phyloP scores from a whole-genome alignment of 495 filamentous ascomycete genomes.

The Aspergillus asperescens region DNA sequence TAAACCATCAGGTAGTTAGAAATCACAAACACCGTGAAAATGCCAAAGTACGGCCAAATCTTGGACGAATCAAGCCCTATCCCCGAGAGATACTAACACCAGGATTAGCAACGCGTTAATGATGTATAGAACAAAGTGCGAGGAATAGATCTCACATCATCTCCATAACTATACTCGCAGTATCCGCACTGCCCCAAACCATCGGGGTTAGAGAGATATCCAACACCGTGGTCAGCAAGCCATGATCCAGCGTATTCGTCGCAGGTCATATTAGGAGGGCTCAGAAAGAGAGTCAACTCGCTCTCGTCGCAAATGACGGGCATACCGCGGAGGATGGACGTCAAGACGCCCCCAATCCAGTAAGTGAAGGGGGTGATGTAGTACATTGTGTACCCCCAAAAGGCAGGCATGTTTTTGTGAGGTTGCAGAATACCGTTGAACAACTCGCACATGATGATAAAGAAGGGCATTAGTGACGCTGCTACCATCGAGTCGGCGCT shows the following conservation, averaged over 20 bases:
- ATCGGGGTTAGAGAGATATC: slow-evolving; percentile 54
- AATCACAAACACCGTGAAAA: slow-evolving; percentile 65
- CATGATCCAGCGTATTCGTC: slow-evolving; percentile 65
- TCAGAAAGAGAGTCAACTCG: slow-evolving; percentile 60
- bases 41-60: slow-evolving; percentile 68
- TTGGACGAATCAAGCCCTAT: slow-evolving; percentile 56
- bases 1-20: slow-evolving; percentile 70
- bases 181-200: slow-evolving; percentile 45
- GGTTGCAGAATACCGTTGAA: slow-evolving; percentile 87
- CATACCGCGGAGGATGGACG: slow-evolving; percentile 61
- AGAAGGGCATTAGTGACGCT: slow-evolving; percentile 69
- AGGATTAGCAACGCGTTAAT: slow-evolving; percentile 9
- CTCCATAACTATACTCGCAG: slow-evolving; percentile 53
- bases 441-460: slow-evolving; percentile 43
- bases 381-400: slow-evolving; percentile 78
- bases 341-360: slow-evolving; percentile 71
- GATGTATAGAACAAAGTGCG: slow-evolving; percentile 12
- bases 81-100: slow-evolving; percentile 51
- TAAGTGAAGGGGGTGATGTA: slow-evolving; percentile 79
- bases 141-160: slow-evolving; percentile 39
- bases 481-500: slow-evolving; percentile 63
- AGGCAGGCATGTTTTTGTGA: slow-evolving; percentile 66
- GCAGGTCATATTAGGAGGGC: slow-evolving; percentile 58
- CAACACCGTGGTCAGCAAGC: slow-evolving; percentile 56
- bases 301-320: slow-evolving; percentile 51